phyloP scores from a whole-genome alignment of 2,329 filamentous ascomycete genomes.

The Amylocarpus encephaloides region DNA sequence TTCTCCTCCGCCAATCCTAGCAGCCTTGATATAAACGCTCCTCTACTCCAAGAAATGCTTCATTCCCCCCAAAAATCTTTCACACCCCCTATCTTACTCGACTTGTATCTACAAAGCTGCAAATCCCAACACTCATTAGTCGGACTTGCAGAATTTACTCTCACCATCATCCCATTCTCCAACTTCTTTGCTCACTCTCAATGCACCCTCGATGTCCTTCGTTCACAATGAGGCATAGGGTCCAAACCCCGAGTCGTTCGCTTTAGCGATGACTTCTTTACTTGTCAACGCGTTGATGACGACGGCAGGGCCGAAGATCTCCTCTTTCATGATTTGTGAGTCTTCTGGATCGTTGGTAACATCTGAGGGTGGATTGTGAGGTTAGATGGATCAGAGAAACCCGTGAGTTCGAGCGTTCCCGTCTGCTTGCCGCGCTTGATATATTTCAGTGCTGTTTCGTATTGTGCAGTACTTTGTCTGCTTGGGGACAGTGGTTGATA shows the following conservation, averaged over 20 bases:
- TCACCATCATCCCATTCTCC: constrained; percentile 42
- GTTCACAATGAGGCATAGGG: constrained; percentile 55
- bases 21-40: constrained; percentile 9
- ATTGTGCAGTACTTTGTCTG: constrained; percentile 20
- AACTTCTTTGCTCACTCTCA: constrained; percentile 57
- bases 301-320: constrained; percentile 57
- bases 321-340: constrained; percentile 36
- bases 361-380: constrained; percentile 16
- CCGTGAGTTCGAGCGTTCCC: constrained; percentile 14
- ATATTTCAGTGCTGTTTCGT: constrained; percentile 18
- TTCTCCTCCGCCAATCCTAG: constrained; percentile 6
- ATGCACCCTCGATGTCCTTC: constrained; percentile 39
- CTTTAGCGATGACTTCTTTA: constrained; percentile 51
- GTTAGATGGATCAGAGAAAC: neutral
- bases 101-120: constrained; percentile 66
- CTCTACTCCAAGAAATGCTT: constrained; percentile 12
- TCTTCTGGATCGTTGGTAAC: constrained; percentile 21
- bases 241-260: constrained; percentile 60
- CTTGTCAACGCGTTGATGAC: constrained; percentile 47
- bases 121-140: constrained; percentile 11
- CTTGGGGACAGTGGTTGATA: constrained; percentile 21
- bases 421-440: constrained; percentile 21
- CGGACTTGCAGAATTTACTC: constrained; percentile 30
- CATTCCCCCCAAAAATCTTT: constrained; percentile 52
- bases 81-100: constrained; percentile 64